These are phyloP conservation scores for Cenococcum geophilum DNA, from an alignment of 495 filamentous ascomycete species.

Conservation along the genomic window DNA sequence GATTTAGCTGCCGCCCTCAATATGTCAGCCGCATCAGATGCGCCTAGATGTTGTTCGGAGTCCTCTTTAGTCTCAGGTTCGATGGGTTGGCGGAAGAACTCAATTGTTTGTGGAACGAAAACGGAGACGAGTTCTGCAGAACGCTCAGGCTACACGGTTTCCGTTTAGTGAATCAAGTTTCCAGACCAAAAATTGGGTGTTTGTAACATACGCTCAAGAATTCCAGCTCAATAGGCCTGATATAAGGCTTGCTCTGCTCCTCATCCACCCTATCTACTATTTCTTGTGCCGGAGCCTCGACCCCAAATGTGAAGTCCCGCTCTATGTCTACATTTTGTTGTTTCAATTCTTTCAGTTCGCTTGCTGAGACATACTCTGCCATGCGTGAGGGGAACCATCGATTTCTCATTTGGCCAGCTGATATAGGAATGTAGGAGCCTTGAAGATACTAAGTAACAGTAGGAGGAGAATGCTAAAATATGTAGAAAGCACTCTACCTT, in stretches of 20 bases:
- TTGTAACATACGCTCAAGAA: conserved; percentile 24
- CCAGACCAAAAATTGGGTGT: neutral
- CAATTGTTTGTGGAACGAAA: conserved; percentile 45
- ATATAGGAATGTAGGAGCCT: conserved; percentile 53
- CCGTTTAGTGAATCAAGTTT: conserved; percentile 5
- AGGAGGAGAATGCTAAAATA: neutral
- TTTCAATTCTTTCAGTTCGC: conserved; percentile 43
- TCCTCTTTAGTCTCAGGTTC: conserved; percentile 15
- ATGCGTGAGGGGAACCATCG: conserved; percentile 48
- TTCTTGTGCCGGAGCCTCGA: conserved; percentile 11
- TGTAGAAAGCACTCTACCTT: conserved; percentile 42
- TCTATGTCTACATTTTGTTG: conserved; percentile 40
- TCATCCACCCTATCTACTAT: conserved; percentile 15
- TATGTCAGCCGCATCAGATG: conserved; percentile 32
- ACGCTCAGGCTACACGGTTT: conserved; percentile 41
- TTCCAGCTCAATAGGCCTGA: conserved; percentile 30
- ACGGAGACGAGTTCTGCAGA: conserved; percentile 45
- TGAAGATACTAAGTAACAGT: neutral
- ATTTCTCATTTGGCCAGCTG: conserved; percentile 51
- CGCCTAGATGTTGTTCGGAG: conserved; percentile 8
- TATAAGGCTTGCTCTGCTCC: conserved; percentile 11
- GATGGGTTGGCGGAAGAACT: conserved; percentile 51
- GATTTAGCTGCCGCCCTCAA: conserved; percentile 26
- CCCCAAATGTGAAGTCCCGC: conserved; percentile 43
- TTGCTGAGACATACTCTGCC: conserved; percentile 50